Percentiles rank a stretch among this genome's conserved stretches.
phyloP scores from a whole-genome alignment of 176 grass and related monocot genomes.

The Saccharum spontaneum region DNA sequence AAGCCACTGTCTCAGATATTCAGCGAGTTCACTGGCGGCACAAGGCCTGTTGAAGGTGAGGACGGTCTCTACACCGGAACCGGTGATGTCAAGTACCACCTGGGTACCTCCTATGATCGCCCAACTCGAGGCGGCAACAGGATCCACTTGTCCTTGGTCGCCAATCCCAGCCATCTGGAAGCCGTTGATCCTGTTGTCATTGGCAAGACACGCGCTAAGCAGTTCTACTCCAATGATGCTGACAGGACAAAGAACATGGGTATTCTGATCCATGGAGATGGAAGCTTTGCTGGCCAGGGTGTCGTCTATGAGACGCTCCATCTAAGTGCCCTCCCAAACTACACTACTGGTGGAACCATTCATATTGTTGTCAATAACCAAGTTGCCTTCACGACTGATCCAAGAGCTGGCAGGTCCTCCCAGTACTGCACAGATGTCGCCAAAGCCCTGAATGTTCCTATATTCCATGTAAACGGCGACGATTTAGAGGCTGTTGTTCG shows the following conservation, averaged over 20 bases:
- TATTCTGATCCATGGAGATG: constrained; percentile 86
- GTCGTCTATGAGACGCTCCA: constrained; percentile 94
- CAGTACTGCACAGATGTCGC: constrained; percentile 79
- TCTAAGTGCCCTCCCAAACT: constrained; percentile 92
- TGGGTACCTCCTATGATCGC: constrained; percentile 91
- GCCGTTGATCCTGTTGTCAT: constrained; percentile 89
- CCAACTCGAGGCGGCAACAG: constrained; percentile 85
- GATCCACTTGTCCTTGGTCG: constrained; percentile 88
- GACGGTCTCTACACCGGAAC: constrained; percentile 92
- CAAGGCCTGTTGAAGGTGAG: constrained; percentile 80
- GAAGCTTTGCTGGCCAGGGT: constrained; percentile 95
- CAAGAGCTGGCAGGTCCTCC: constrained; percentile 67
- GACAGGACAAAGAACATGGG: constrained; percentile 94
- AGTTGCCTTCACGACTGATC: constrained; percentile 80
- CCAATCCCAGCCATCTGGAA: constrained; percentile 92
- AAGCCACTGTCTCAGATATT: constrained; percentile 96
- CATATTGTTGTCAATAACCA: constrained; percentile 80
- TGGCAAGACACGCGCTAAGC: constrained; percentile 90
- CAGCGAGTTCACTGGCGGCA: constrained; percentile 87
- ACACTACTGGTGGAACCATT: constrained; percentile 90
- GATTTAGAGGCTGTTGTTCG: constrained; percentile 91
- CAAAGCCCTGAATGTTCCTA: constrained; percentile 68
- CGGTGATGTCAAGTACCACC: constrained; percentile 93
- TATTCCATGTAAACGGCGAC: constrained; percentile 93
- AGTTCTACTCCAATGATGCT: constrained; percentile 82